Evolutionary conservation across 495 filamentous ascomycete genomes (phyloP).

Genomic region (Thermothielavioides terrestris): DNA sequence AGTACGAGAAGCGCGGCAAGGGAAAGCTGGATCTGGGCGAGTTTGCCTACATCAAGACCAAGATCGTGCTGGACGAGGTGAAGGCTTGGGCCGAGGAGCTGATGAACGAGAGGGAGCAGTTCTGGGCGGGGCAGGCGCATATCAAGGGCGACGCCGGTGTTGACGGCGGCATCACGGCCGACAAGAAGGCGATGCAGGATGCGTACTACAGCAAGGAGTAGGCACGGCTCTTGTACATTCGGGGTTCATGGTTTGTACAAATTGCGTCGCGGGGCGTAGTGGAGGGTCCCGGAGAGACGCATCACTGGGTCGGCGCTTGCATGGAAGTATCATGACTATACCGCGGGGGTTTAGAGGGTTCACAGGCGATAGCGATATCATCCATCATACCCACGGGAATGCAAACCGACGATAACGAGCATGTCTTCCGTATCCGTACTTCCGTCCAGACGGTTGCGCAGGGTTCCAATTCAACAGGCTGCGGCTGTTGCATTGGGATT

Average conservation of each 20-base stretch:
- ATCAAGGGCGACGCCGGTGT: conserved; percentile 34
- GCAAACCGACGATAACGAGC: neutral
- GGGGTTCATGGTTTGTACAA: no score
- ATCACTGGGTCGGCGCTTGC: neutral
- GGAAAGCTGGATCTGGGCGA: conserved; percentile 67
- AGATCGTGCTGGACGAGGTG: conserved; percentile 66
- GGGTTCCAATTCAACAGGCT: no score
- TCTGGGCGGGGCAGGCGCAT: conserved; percentile 51
- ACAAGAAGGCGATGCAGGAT: conserved; percentile 30
- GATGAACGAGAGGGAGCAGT: conserved; percentile 63
- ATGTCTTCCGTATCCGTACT: neutral
- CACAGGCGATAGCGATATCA: neutral
- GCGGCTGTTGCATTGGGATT: no score
- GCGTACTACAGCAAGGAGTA: conserved; percentile 33
- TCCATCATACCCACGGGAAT: neutral
- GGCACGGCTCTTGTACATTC: neutral
- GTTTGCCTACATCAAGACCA: conserved; percentile 66
- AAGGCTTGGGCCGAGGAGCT: conserved; percentile 70
- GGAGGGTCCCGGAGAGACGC: no score
- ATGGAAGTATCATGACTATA: conserved; percentile 1
- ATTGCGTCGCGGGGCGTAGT: no score
- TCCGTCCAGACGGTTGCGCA: no score
- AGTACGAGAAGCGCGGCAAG: conserved; percentile 74
- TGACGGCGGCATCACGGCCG: conserved; percentile 30
- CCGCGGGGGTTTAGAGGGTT: neutral